These are phyloP conservation scores for Colletotrichum liriopes DNA, from an alignment of 2,329 filamentous ascomycete species.

Conservation along the genomic window DNA sequence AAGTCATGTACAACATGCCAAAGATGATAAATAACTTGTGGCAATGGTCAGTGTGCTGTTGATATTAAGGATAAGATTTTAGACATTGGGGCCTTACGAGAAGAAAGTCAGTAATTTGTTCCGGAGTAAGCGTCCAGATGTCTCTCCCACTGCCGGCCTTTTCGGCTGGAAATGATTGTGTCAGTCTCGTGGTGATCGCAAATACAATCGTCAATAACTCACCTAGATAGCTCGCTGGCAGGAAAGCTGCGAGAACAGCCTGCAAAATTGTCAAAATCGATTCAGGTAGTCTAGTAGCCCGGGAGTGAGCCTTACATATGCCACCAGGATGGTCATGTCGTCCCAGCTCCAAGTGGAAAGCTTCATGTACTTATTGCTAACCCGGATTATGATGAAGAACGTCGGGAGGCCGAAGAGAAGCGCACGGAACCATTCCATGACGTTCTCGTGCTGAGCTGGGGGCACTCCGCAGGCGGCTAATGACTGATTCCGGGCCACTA, in stretches of 20 bases:
- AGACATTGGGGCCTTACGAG: conserved; percentile 28
- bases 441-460: not conserved
- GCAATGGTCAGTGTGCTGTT: conserved; percentile 47
- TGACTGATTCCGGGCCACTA: conserved; percentile 28
- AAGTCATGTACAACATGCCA: conserved; percentile 53
- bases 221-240: conserved; percentile 22
- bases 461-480: conserved; percentile 29
- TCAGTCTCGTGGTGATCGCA: not conserved
- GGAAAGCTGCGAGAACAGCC: conserved; percentile 1
- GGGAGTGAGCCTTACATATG: conserved; percentile 24
- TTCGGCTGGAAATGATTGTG: conserved; percentile 1
- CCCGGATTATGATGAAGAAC: conserved; percentile 16
- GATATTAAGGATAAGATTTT: conserved; percentile 24
- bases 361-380: conserved; percentile 36
- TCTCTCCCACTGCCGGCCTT: conserved; percentile 23
- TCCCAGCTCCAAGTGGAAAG: conserved; percentile 36
- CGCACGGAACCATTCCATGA: conserved; percentile 22
- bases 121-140: conserved; percentile 50
- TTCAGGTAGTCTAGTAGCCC: not conserved
- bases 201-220: not conserved
- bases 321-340: conserved; percentile 28
- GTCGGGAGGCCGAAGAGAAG: conserved; percentile 17
- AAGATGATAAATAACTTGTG: conserved; percentile 51
- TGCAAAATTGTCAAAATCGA: not conserved
- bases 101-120: conserved; percentile 43